Percentiles rank a stretch among this genome's conserved stretches.
Conservation (phyloP, 1,284 basidiomycete species). For the Sanguinoderma infundibulare region DNA sequence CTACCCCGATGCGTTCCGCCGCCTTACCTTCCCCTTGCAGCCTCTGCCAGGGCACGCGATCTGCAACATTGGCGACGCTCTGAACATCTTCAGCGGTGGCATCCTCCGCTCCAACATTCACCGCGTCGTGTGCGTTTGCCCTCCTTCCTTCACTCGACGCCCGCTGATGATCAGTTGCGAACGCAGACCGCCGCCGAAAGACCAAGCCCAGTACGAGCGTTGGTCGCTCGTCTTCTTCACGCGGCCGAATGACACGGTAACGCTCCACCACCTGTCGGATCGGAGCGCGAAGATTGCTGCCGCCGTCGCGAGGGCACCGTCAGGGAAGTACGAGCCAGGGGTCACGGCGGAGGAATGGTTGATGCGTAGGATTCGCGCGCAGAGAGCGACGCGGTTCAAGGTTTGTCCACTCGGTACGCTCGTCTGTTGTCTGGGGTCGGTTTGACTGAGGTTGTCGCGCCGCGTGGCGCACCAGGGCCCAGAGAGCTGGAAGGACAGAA, state of each 20-base stretch:
- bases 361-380: conserved; percentile 33
- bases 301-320: conserved; percentile 25
- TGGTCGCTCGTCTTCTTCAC: conserved; percentile 43
- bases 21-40: no score
- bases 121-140: conserved; percentile 35
- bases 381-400: conserved; percentile 34
- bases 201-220: conserved; percentile 35
- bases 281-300: conserved; percentile 31
- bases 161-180: background rate
- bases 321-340: conserved; percentile 27
- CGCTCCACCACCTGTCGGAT: conserved; percentile 27
- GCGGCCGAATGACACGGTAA: conserved; percentile 37
- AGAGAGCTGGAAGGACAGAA: conserved; percentile 25
- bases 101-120: conserved; percentile 41
- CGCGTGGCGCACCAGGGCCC: conserved; percentile 14
- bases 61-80: conserved; percentile 42
- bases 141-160: background rate
- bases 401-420: conserved; percentile 16
- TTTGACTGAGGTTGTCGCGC: background rate
- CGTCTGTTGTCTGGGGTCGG: conserved; percentile 10
- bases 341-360: conserved; percentile 37
- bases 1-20: no score
- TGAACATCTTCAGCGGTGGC: conserved; percentile 43
- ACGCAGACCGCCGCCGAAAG: conserved; percentile 32
- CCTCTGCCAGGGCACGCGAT: conserved; percentile 38